A percentile compares a stretch with the other conserved stretches of the same genome.
These are phyloP conservation scores for Marchantia polymorpha DNA, from an alignment of 225 moss, liverwort and hornwort species.

Conservation along the genomic window DNA sequence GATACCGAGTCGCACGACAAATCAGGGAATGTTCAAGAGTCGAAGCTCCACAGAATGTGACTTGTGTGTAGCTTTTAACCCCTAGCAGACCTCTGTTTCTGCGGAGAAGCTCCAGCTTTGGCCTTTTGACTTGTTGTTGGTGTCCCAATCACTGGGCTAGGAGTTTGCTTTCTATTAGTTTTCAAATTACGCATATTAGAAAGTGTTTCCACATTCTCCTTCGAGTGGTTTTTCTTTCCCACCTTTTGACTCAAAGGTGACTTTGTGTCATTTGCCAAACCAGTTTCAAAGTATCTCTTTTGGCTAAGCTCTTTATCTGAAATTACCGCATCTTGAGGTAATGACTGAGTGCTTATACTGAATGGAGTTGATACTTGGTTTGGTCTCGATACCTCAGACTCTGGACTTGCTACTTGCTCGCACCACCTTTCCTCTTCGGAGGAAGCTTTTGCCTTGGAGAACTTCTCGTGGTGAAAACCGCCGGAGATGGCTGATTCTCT, in stretches of 20 bases:
- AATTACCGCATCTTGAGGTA: slow-evolving; percentile 32
- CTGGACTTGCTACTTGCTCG: slow-evolving; percentile 28
- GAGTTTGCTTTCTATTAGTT: slow-evolving; percentile 24
- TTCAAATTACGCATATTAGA: slow-evolving; percentile 20
- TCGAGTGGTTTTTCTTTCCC: slow-evolving; percentile 27
- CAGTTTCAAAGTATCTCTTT: slow-evolving; percentile 24
- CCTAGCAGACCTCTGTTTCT: slow-evolving; percentile 35
- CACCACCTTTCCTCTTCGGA: slow-evolving; percentile 37
- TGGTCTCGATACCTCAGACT: slow-evolving; percentile 49
- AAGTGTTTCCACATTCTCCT: slow-evolving; percentile 29
- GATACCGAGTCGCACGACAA: no score
- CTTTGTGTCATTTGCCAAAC: slow-evolving; percentile 28
- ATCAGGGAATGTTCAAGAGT: slow-evolving; percentile 17
- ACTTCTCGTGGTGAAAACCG: slow-evolving; percentile 29
- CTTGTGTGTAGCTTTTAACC: slow-evolving; percentile 1
- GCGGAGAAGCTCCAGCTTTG: slow-evolving; percentile 34
- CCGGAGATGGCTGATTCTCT: slow-evolving; percentile 20
- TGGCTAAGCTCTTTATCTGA: slow-evolving; percentile 36
- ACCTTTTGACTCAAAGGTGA: slow-evolving; percentile 25
- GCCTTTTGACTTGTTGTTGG: slow-evolving; percentile 33
- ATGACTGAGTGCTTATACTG: slow-evolving; percentile 35
- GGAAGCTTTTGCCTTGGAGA: slow-evolving; percentile 44
- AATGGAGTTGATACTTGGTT: slow-evolving; percentile 44
- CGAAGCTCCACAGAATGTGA: slow-evolving; percentile 10
- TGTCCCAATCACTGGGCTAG: slow-evolving; percentile 29